phyloP scores from a whole-genome alignment of 2,329 filamentous ascomycete genomes.

The Colletotrichum coccodes region DNA sequence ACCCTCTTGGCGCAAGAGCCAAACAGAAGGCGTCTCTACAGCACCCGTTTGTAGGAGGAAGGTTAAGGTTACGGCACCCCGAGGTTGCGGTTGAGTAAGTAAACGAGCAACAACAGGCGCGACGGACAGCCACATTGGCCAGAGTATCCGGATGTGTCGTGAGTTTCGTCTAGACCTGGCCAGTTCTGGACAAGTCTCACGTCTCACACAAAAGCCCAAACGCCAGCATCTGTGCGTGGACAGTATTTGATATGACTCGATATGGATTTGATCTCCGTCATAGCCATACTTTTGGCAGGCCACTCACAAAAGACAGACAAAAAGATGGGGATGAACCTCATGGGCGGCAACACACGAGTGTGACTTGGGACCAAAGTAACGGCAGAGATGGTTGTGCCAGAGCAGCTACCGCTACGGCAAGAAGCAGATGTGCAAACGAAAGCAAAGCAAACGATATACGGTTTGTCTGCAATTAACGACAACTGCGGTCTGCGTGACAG shows the following conservation, averaged over 20 bases:
- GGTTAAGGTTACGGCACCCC: conserved; percentile 11
- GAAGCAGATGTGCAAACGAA: background rate
- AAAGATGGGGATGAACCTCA: conserved; percentile 23
- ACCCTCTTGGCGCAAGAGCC: conserved; percentile 18
- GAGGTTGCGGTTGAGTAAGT: background rate
- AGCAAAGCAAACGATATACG: background rate
- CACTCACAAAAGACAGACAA: conserved; percentile 3
- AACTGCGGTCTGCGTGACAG: conserved; percentile 2
- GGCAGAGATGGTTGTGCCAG: background rate
- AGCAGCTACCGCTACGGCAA: background rate
- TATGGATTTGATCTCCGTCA: conserved; percentile 4
- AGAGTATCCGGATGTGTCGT: conserved; percentile 8
- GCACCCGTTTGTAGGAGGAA: background rate
- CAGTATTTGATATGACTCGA: conserved; percentile 22
- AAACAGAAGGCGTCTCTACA: conserved; percentile 2
- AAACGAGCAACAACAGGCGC: background rate
- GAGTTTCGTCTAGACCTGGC: conserved; percentile 17
- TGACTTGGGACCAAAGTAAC: conserved; percentile 15
- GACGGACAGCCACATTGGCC: background rate
- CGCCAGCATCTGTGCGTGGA: conserved; percentile 19
- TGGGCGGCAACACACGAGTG: background rate
- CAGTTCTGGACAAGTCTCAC: conserved; percentile 25
- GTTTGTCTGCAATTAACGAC: background rate
- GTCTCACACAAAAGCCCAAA: conserved; percentile 32
- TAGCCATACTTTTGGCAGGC: background rate